These are phyloP conservation scores for Monosporascus sp. DNA, from an alignment of 2,329 filamentous ascomycete genomes.

Conservation along the genomic window DNA sequence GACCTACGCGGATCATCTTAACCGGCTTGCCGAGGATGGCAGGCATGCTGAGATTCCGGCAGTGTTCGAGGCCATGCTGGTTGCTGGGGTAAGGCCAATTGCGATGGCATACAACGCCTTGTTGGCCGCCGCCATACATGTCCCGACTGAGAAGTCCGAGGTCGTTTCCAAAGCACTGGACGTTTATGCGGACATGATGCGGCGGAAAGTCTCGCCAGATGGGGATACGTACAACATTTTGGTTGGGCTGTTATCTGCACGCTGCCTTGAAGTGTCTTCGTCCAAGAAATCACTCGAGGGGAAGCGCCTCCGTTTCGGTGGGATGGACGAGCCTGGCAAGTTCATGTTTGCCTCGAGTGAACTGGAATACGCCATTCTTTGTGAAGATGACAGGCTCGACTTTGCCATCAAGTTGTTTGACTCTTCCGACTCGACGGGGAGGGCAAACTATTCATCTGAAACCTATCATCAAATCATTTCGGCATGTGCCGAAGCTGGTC, in stretches of 20 bases:
- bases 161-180: slow-evolving; percentile 87
- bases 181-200: slow-evolving; percentile 94
- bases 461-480: slow-evolving; percentile 82
- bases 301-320: slow-evolving; percentile 72
- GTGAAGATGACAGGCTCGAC: slow-evolving; percentile 80
- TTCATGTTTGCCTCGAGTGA: slow-evolving; percentile 81
- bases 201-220: slow-evolving; percentile 74
- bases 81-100: slow-evolving; percentile 73
- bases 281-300: slow-evolving; percentile 71
- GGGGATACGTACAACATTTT: slow-evolving; percentile 83
- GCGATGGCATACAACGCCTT: slow-evolving; percentile 89
- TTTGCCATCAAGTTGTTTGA: slow-evolving; percentile 84
- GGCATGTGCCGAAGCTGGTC: slow-evolving; percentile 77
- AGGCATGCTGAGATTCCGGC: slow-evolving; percentile 84
- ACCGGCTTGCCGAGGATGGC: slow-evolving; percentile 63
- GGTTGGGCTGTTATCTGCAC: slow-evolving; percentile 72
- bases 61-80: slow-evolving; percentile 85
- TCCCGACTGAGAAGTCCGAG: slow-evolving; percentile 74
- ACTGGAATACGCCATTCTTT: slow-evolving; percentile 77
- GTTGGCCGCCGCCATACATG: slow-evolving; percentile 74
- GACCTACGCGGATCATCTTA: slow-evolving; percentile 72
- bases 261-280: slow-evolving; percentile 71
- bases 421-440: slow-evolving; percentile 60
- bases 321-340: slow-evolving; percentile 61
- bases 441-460: slow-evolving; percentile 66